Base-by-base conservation (phyloP, 2,329 filamentous ascomycete genomes). In the Curvularia sp. region DNA sequence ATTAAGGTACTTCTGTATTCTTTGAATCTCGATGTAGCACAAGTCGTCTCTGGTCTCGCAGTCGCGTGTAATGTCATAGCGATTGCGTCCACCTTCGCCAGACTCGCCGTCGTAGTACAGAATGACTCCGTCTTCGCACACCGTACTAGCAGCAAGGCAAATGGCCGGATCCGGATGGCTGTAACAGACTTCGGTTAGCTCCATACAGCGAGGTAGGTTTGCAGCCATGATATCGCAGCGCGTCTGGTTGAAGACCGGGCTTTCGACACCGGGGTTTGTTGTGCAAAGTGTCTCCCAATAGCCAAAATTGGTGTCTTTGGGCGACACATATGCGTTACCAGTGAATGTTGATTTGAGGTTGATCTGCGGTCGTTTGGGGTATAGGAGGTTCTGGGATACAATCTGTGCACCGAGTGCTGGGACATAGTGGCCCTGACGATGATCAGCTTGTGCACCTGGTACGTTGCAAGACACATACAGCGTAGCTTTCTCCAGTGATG, bases 401-500 rank as follows among this genome's bases (percentile, higher is more conserved):
- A 83, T 81, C 49, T 82, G 73, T 15, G 77, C 74, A 5, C 75
- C 80, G 5, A 80, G 72, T 27, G 76, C 73, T 2, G 81, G 81
- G 18, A 83, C 77, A 58, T 83, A 83, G 63, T 82, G 79, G 6
- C 81, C 81, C 79, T 73, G 34, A 56, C 34, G 74, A 52, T 9
- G 27, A 34, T 43, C 3, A 51, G 49, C 43, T 23, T 8, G 8
- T 36, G 27, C 32, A 18, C 18, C 28, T 53, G 13, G 52, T 18
- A 38, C 34, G n/a, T 1, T n/a, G 21, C 48, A 10, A 42, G 8
- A 28, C 9, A 71, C 72, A 64, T 65, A 80, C 78, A n/a, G 73
- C 81, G 70, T 81, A 83, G 55, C 78, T 80, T 59, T 84, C 82
- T 0, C 81, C 82, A 0, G 81, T 79, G 27, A 84, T 78, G 43